Percentiles rank a stretch among this genome's conserved stretches.
phyloP scores from a whole-genome alignment of 768 basidiomycete species.

The Panaeolus papilionaceus region DNA sequence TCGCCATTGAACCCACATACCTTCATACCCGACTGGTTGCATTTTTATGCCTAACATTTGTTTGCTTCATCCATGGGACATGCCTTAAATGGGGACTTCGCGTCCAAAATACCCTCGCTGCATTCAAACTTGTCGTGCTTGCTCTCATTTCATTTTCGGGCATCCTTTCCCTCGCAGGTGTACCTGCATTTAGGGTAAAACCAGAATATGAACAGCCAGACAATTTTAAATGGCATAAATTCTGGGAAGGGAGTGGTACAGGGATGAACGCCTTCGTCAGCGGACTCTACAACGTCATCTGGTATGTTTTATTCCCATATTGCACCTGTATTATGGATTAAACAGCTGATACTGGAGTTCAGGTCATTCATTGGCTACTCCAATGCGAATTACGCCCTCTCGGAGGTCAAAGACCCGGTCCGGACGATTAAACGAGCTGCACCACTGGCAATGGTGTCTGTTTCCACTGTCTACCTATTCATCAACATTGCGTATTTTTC shows the following conservation, averaged over 20 bases:
- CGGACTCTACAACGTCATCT: conserved; percentile 74
- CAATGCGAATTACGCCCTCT: conserved; percentile 77
- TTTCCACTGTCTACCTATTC: conserved; percentile 65
- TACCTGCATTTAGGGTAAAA: conserved; percentile 55
- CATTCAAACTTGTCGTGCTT: conserved; percentile 66
- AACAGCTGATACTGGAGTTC: conserved; percentile 6
- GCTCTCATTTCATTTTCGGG: conserved; percentile 59
- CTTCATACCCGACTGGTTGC: conserved; percentile 59
- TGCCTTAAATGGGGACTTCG: conserved; percentile 60
- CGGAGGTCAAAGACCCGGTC: conserved; percentile 73
- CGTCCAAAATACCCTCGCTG: conserved; percentile 67
- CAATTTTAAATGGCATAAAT: conserved; percentile 62
- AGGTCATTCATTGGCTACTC: conserved; percentile 80
- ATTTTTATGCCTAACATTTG: conserved; percentile 60
- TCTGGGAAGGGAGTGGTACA: conserved; percentile 68
- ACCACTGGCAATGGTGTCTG: conserved; percentile 65
- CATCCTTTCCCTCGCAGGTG: conserved; percentile 52
- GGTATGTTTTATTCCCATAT: conserved; percentile 41
- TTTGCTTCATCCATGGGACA: conserved; percentile 62
- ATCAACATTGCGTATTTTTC: conserved; percentile 80
- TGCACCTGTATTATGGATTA: background rate
- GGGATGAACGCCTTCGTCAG: conserved; percentile 66
- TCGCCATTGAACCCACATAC: conserved; percentile 50
- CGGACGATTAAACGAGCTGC: conserved; percentile 75
- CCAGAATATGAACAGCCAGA: conserved; percentile 57